Percentiles rank a stretch among this genome's conserved stretches.
Evolutionary conservation across 208 protist genomes (phyloP).

Genomic region (Wallacemonas rigidus): DNA sequence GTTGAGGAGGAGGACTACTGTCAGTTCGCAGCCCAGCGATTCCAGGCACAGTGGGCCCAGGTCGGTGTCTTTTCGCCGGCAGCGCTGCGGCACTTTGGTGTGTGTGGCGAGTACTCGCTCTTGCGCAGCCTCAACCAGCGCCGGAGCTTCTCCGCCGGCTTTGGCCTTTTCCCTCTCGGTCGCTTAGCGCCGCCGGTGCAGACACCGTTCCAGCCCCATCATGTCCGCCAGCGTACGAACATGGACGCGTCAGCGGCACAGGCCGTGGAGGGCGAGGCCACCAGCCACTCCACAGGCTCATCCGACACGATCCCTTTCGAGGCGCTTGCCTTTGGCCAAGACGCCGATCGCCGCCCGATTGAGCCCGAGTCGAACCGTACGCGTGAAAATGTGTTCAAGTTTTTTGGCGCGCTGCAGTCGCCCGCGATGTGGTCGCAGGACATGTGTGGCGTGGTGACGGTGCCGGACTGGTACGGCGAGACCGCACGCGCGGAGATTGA

Average conservation of each 20-base stretch:
- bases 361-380: background rate
- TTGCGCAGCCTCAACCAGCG: slow-evolving; percentile 38
- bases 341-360: background rate
- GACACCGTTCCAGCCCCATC: slow-evolving; percentile 23
- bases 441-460: slow-evolving; percentile 47
- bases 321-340: slow-evolving; percentile 4
- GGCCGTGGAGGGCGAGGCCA: no score
- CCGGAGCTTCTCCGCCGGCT: slow-evolving; percentile 33
- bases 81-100: slow-evolving; percentile 51
- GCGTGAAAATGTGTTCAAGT: slow-evolving; percentile 6
- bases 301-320: background rate
- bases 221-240: background rate
- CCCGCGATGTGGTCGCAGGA: slow-evolving; percentile 51
- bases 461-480: slow-evolving; percentile 33
- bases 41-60: slow-evolving; percentile 37
- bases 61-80: slow-evolving; percentile 35
- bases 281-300: background rate
- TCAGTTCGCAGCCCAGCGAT: slow-evolving; percentile 32
- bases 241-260: no score
- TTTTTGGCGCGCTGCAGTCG: slow-evolving; percentile 33
- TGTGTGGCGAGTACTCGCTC: slow-evolving; percentile 39
- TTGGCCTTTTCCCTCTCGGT: slow-evolving; percentile 39
- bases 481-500: slow-evolving; percentile 25
- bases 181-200: background rate
- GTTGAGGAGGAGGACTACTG: slow-evolving; percentile 57